phyloP scores from a whole-genome alignment of 352 stramenopile species.

The Globisporangium nodosum region DNA sequence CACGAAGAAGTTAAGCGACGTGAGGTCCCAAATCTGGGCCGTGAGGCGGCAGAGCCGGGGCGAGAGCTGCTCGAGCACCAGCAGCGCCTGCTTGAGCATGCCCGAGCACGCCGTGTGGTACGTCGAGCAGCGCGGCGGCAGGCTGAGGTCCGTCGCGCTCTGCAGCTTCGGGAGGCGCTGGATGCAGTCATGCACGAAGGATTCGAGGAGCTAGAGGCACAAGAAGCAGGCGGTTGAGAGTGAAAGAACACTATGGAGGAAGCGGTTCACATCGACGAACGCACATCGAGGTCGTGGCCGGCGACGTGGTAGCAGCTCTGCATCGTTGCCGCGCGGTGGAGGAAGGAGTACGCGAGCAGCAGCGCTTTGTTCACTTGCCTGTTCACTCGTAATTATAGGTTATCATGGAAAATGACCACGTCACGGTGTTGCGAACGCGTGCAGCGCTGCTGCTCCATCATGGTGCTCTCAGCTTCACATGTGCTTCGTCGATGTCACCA shows the following conservation, averaged over 20 bases:
- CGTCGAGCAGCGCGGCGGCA: slow-evolving; percentile 32
- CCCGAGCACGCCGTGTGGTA: slow-evolving; percentile 46
- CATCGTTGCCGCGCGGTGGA: slow-evolving; percentile 4
- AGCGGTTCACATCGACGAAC: neutral
- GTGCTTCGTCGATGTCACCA: too few relatives aligned
- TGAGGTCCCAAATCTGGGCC: slow-evolving; percentile 58
- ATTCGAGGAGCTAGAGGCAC: slow-evolving; percentile 34
- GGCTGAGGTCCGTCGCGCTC: slow-evolving; percentile 14
- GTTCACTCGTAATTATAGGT: too few relatives aligned
- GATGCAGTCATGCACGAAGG: slow-evolving; percentile 48
- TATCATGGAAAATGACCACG: too few relatives aligned
- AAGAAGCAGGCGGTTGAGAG: neutral
- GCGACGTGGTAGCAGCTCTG: slow-evolving; percentile 35
- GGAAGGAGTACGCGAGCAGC: too few relatives aligned
- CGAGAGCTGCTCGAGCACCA: slow-evolving; percentile 36
- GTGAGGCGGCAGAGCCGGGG: slow-evolving; percentile 40
- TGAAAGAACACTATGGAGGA: neutral
- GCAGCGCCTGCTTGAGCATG: slow-evolving; percentile 48
- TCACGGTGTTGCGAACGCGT: too few relatives aligned
- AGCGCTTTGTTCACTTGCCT: too few relatives aligned
- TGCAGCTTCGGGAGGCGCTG: slow-evolving; percentile 40
- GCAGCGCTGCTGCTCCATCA: too few relatives aligned
- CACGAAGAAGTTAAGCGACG: slow-evolving; percentile 59
- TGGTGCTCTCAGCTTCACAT: too few relatives aligned
- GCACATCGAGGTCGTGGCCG: slow-evolving; percentile 41